Conservation (phyloP, 1,284 basidiomycete genomes). For the Ceratobasidium sp. region DNA sequence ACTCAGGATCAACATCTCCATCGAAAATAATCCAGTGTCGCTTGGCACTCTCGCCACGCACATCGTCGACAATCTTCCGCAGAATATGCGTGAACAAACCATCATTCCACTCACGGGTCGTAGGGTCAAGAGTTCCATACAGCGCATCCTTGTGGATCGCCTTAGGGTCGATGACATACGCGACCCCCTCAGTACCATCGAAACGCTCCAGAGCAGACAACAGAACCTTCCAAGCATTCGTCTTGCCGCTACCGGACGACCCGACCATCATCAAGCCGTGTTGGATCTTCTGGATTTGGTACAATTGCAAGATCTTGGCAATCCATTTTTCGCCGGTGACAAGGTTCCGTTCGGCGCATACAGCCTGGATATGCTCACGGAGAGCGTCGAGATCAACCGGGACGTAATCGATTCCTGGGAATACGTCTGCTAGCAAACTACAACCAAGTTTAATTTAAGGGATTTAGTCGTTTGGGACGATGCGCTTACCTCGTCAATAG, state of each 20-base stretch:
- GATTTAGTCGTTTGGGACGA: constrained; percentile 11
- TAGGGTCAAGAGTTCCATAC: constrained; percentile 96
- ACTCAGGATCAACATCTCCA: constrained; percentile 99
- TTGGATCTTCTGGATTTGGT: constrained; percentile 99
- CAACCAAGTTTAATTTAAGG: constrained; percentile 38
- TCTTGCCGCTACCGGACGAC: constrained; percentile 96
- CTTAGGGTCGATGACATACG: constrained; percentile 99
- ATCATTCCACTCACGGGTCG: constrained; percentile 99
- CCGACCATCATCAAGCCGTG: constrained; percentile 99
- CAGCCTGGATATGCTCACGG: constrained; percentile 83
- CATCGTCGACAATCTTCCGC: constrained; percentile 98
- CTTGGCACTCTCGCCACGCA: constrained; percentile 96
- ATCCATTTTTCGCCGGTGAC: constrained; percentile 91
- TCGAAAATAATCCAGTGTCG: constrained; percentile 99
- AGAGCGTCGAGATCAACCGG: constrained; percentile 90
- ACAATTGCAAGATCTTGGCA: constrained; percentile 95
- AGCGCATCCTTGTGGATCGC: constrained; percentile 98
- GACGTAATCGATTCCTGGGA: constrained; percentile 93
- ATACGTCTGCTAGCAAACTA: constrained; percentile 95
- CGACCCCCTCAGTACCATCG: constrained; percentile 91
- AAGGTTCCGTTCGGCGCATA: constrained; percentile 88
- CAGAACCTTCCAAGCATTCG: constrained; percentile 95
- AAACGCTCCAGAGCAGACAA: constrained; percentile 90
- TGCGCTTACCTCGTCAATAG: constrained; percentile 81
- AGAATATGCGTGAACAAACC: constrained; percentile 98